Evolutionary conservation across 495 filamentous ascomycete genomes (phyloP).

Genomic region (Penicillium taxi): DNA sequence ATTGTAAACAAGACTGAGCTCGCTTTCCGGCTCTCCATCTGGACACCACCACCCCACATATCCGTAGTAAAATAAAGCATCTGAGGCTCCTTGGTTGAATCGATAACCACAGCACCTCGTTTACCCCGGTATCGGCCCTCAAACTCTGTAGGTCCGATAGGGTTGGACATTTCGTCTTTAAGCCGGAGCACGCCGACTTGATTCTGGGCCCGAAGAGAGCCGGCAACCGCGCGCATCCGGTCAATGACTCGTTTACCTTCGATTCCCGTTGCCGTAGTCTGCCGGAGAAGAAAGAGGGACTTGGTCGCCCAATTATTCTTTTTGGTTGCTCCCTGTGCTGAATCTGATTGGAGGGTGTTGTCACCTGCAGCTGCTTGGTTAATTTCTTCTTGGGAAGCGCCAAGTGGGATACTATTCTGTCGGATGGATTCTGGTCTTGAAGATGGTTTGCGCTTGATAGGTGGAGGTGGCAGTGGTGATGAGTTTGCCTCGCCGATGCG

Average conservation of each 20-base stretch:
- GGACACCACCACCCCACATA: slow-evolving; percentile 20
- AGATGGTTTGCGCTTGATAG: slow-evolving; percentile 45
- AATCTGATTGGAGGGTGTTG: not conserved
- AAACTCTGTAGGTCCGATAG: slow-evolving; percentile 64
- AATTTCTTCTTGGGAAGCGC: slow-evolving; percentile 46
- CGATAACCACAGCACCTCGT: slow-evolving; percentile 65
- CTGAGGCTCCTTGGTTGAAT: slow-evolving; percentile 36
- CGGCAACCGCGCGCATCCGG: slow-evolving; percentile 53
- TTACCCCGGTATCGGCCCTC: slow-evolving; percentile 61
- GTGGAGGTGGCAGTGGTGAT: slow-evolving; percentile 68
- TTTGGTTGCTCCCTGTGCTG: not conserved
- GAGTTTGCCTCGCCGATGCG: slow-evolving; percentile 76
- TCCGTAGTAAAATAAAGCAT: slow-evolving; percentile 39
- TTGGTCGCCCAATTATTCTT: slow-evolving; percentile 40
- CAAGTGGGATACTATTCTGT: slow-evolving; percentile 34
- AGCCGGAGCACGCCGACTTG: slow-evolving; percentile 58
- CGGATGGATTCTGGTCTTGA: slow-evolving; percentile 24
- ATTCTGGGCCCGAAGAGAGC: slow-evolving; percentile 57
- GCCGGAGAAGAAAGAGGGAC: slow-evolving; percentile 60
- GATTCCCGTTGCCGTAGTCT: slow-evolving; percentile 56
- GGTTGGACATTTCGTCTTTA: slow-evolving; percentile 28
- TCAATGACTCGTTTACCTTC: slow-evolving; percentile 63
- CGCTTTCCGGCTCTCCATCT: slow-evolving; percentile 34
- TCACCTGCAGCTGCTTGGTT: slow-evolving; percentile 25
- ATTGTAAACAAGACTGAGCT: slow-evolving; percentile 38